Evolutionary conservation across 2,329 filamentous ascomycete genomes (phyloP), one percentile per base, ranked within the genome.

Genomic region (Fusarium sp.): DNA sequence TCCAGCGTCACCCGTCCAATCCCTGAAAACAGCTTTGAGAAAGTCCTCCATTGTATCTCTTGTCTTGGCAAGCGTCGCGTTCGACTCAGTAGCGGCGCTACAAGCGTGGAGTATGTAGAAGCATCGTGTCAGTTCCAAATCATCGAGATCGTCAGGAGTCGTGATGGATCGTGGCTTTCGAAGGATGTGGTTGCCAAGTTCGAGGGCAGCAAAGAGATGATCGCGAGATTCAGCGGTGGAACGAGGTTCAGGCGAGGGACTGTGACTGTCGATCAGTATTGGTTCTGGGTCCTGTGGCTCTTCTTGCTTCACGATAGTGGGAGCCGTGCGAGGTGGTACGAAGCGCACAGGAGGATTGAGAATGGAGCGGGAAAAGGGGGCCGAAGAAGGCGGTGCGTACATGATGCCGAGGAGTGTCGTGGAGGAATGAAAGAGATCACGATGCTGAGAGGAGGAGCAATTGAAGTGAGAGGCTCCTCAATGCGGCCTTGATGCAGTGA

Each of bases 91-190:
- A 7, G 79, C 78, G 0, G 52, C 30, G 0, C 78, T 76, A 14
- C 79, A 80, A 0, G 78, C 79, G 30, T 80, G 78, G 6, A 80
- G 69, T 23, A 80, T 77, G 32, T 80, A 77, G 23, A 80, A 80
- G 40, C 75, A 79, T 41, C 70, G 69, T n/a, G 73, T 73, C 23
- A 80, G 57, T 45, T 80, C 72, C 1, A 59, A n/a, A 10, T 77
- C 71, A 9, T 71, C 76, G 15, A 80, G 73, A 32, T 76, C 69
- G 23, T 79, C 73, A 13, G 76, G 69, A 7, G 70, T 67, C 11
- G 20, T 37, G 33, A 80, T 79, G 20, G 67, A 42, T 20, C 64
- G 70, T 0, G 64, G 60, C n/a, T 32, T 45, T 18, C 67, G 70
- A 4, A 78, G 58, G 7, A 73, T 55, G 1, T 49, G 48, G 12